Conservation (phyloP, 2,329 filamentous ascomycete species). For the Scytalidium lignicola region DNA sequence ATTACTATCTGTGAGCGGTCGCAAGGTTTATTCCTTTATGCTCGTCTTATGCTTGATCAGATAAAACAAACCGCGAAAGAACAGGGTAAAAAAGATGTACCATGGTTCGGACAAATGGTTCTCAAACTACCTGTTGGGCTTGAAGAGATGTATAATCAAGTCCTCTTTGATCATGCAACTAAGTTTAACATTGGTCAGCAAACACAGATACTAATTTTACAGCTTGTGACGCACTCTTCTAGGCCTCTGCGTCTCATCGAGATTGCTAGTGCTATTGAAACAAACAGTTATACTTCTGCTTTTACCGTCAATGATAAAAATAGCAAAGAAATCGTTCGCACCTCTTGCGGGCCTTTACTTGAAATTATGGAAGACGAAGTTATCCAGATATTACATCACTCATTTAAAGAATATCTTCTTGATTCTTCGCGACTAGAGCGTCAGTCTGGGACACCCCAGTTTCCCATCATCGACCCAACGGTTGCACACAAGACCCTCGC, state of each 20-base stretch:
- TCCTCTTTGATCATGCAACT: constrained; percentile 12
- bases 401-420: constrained; percentile 40
- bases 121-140: constrained; percentile 14
- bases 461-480: constrained; percentile 4
- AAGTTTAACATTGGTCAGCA: background rate
- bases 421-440: constrained; percentile 12
- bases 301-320: constrained; percentile 1
- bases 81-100: background rate
- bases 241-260: constrained; percentile 14
- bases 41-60: constrained; percentile 17
- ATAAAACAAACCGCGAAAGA: constrained; percentile 3
- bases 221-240: constrained; percentile 15
- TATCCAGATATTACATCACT: constrained; percentile 40
- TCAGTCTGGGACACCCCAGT: constrained; percentile 1
- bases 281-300: background rate
- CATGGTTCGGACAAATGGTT: constrained; percentile 1
- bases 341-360: constrained; percentile 34
- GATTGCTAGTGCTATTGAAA: constrained; percentile 2
- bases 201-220: constrained; percentile 9
- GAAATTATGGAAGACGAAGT: constrained; percentile 40
- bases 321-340: constrained; percentile 18
- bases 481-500: constrained; percentile 5
- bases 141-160: constrained; percentile 22
- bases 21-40: constrained; percentile 18
- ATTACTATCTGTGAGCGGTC: constrained; percentile 9